Evolutionary conservation across 192 early-diverging fungal species (phyloP), one percentile per base, ranked within the genome.

Genomic region (Linnemannia elongata): DNA sequence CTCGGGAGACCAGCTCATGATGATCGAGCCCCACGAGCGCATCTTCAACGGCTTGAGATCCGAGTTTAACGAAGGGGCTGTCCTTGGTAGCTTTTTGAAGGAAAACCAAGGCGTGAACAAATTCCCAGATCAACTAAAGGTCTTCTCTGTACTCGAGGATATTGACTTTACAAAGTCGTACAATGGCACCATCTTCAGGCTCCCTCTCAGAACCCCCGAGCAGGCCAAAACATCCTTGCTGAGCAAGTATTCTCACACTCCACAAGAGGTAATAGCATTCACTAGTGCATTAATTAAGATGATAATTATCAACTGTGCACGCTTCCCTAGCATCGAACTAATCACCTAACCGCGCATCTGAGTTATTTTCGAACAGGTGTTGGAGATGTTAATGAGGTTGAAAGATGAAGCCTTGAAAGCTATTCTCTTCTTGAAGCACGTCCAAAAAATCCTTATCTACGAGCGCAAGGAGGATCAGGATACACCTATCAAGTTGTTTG

Each of bases 171-270:
- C 75, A 5, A 30, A 44, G 20, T 12, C 35, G 5, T 88, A 79
- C 68, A 6, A 80, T 17, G 86, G 86, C 17, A 88, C 86, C 6
- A 54, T 88, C 10, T 88, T 88, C 35, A 47, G 86, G 33, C 80
- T 80, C 55, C 78, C 86, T 68, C 68, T 88, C 9, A 86, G 86
- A 17, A 88, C 87, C 3, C 17, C 36, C 12, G 39, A 69, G 3
- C 82, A 82, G 30, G 78, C 86, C 24, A 38, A 63, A 17, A 39
- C 24, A 7, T 82, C 86, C 3, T 18, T 47, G 13, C 79, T 88
- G 12, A 76, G 85, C 22, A 72, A 74, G 30, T 47, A 17, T 54
- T 1, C 75, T 68, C 30, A 24, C 74, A 9, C 35, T 63, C 2
- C 52, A 60, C 1, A 49, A 69, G 24, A 69, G 81, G 47, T n/a